These are phyloP conservation scores for Tolypocladium tundrense DNA, from an alignment of 2,329 filamentous ascomycete genomes.

Conservation along the genomic window DNA sequence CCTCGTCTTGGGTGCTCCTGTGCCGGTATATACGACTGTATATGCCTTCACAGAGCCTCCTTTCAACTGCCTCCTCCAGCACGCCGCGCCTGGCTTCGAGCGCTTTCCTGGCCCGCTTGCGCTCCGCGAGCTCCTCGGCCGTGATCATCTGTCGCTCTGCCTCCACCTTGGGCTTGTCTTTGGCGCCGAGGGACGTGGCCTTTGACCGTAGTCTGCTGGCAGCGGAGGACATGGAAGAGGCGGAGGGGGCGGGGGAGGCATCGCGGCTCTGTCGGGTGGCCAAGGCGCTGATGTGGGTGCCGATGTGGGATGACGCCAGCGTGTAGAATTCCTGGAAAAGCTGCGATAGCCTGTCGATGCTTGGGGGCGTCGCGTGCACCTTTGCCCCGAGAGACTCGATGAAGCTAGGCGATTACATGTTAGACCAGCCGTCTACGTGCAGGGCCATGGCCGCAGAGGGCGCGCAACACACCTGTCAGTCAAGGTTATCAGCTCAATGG, in stretches of 20 bases:
- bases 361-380: constrained; percentile 74
- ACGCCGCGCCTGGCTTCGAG: constrained; percentile 68
- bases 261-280: constrained; percentile 65
- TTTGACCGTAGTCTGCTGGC: constrained; percentile 47
- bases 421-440: not conserved
- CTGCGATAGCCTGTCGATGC: constrained; percentile 70
- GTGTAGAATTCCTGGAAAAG: constrained; percentile 93
- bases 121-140: constrained; percentile 68
- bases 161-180: constrained; percentile 39
- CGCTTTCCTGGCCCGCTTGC: constrained; percentile 66
- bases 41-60: constrained; percentile 71
- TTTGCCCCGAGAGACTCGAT: constrained; percentile 82
- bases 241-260: constrained; percentile 42
- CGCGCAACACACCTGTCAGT: constrained; percentile 60
- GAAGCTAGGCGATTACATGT: constrained; percentile 48
- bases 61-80: constrained; percentile 86
- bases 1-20: constrained; percentile 83
- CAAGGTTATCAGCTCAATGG: constrained; percentile 84
- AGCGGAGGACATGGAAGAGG: constrained; percentile 45
- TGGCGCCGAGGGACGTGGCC: constrained; percentile 41
- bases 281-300: constrained; percentile 75
- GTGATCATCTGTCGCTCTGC: constrained; percentile 80
- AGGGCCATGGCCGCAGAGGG: not conserved
- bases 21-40: constrained; percentile 89
- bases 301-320: constrained; percentile 69